Evolutionary conservation across 1,284 basidiomycete genomes (phyloP).

Genomic region (Fomes fomentarius): DNA sequence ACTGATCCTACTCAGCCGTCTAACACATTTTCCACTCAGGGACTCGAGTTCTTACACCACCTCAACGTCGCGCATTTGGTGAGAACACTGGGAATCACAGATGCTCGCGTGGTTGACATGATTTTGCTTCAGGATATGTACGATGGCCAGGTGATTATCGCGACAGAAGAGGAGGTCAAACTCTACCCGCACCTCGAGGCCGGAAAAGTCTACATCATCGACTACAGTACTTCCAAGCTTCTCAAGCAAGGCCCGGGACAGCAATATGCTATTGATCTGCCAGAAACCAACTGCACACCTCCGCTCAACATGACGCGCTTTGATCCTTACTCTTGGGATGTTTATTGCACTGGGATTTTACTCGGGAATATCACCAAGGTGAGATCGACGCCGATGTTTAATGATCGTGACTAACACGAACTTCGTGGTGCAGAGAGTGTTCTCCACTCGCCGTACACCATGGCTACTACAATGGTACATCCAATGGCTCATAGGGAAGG

Average conservation of each 20-base stretch:
- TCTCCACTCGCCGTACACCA: too few relatives aligned
- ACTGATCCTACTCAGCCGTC: not conserved
- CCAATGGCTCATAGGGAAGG: not conserved
- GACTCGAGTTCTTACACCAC: not conserved
- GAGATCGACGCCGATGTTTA: not conserved
- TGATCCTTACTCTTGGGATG: not conserved
- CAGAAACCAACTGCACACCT: not conserved
- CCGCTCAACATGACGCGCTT: not conserved
- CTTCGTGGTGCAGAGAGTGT: too few relatives aligned
- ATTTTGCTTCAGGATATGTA: not conserved
- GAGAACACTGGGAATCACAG: too few relatives aligned
- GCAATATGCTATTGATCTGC: not conserved
- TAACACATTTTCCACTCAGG: not conserved
- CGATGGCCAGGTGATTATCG: not conserved
- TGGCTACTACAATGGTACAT: not conserved
- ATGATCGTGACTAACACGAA: too few relatives aligned
- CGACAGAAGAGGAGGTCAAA: not conserved
- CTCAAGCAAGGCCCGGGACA: not conserved
- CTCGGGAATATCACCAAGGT: not conserved
- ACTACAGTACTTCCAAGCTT: not conserved
- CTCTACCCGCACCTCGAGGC: not conserved
- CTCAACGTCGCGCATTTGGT: not conserved
- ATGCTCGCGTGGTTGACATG: not conserved
- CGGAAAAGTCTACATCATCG: not conserved
- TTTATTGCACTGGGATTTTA: not conserved